These are phyloP conservation scores for Neoboletus subvelutipes DNA, from an alignment of 768 basidiomycete genomes.

Conservation along the genomic window DNA sequence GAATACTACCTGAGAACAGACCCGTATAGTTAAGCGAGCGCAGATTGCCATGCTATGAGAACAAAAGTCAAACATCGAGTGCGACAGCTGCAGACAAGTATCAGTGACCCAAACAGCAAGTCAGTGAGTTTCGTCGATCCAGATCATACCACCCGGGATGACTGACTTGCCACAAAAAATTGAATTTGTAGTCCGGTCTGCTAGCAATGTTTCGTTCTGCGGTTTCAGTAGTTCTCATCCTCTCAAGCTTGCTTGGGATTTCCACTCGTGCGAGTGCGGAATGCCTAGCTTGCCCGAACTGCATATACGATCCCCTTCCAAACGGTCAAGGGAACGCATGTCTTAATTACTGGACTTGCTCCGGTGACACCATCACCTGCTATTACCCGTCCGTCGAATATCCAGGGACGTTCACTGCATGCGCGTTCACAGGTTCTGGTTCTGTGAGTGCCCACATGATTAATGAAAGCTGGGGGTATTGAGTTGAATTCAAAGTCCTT, in stretches of 20 bases:
- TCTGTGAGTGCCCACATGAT: background rate
- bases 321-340: constrained; percentile 2
- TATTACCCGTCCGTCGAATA: constrained; percentile 13
- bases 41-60: background rate
- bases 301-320: background rate
- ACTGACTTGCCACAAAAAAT: background rate
- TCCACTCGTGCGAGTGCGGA: background rate
- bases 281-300: constrained; percentile 5
- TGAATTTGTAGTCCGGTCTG: background rate
- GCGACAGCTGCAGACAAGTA: background rate
- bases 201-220: background rate
- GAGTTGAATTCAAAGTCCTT: background rate
- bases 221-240: background rate
- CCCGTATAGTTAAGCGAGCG: background rate
- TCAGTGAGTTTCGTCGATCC: background rate
- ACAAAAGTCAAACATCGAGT: background rate
- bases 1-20: background rate
- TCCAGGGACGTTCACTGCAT: constrained; percentile 10
- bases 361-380: constrained; percentile 5
- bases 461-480: background rate
- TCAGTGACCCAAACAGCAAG: background rate
- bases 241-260: constrained; percentile 1
- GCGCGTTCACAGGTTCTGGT: background rate
- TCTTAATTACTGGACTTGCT: constrained; percentile 12
- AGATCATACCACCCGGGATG: background rate